Base-by-base conservation (phyloP, 306 rosid species). In the Cyamopsis tetragonoloba region DNA sequence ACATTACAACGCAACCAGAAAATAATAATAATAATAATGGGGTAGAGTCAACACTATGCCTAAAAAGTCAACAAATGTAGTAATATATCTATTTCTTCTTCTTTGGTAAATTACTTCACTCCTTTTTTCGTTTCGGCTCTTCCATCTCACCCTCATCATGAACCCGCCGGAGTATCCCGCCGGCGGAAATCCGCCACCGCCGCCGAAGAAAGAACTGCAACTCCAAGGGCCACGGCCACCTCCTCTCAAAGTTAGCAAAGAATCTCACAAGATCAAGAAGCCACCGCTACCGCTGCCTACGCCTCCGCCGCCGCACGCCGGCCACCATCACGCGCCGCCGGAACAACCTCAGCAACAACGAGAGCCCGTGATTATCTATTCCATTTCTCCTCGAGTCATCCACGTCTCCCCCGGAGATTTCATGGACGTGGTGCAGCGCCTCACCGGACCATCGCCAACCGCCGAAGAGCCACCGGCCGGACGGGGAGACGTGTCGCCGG, bases 381-480 rank as follows among this genome's bases (percentile, higher is more conserved):
- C 76, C 7, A 76, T 81, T 1, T 78, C 91, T 27, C 95, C 92
- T 1, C 83, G 65, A 63, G 80, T 78, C 37, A 74, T 86, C 79
- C 85, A 85, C 54, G 63, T 80, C 63, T 19, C 54, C 0, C 84
- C 50, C 58, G 43, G 17, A 22, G 66, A 91, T 28, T 91, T 91
- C 87, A 88, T 66, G 89, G 76, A 86, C 80, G 4, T 89, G 3
- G 92, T 85, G 26, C 96, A 88, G 73, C 89, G 90, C 46, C 98
- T 91, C 63, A 89, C 98, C 26, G 98, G 98, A 0, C 50, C 28
- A 0, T 14, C 80, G 1, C 18, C n/a, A n/a, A n/a, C 82, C 19
- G 43, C 42, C 3, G 58, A 77, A 0, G 64, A 27, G 3, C 56
- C 55, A 0, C 5, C 73, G 1, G 27, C 74, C 24, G 57, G 62